Base-by-base conservation (phyloP, 1,284 basidiomycete species). In the Cystobasidium sp. region DNA sequence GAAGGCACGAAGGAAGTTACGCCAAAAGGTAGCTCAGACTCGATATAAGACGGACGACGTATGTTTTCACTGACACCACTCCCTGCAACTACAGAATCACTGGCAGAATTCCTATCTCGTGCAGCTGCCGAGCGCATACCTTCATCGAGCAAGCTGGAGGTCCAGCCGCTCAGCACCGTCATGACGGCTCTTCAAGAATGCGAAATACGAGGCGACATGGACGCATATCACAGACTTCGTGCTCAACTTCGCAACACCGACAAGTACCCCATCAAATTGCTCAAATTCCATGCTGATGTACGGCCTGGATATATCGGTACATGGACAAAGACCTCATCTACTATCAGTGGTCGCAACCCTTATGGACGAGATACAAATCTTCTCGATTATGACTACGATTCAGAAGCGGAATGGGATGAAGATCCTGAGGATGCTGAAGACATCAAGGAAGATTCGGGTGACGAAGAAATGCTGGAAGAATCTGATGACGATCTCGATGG, bases 231-330 rank as follows among this genome's bases (percentile, higher is more conserved):
- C 39, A 81, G 82, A 6, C 82, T 90, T 7, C 84, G 88, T 43
- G 79, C 82, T 7, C 81, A 86, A 68, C 85, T 94, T 16, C 83
- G 84, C 67, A 85, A 91, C 75, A 88, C 90, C 12, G 81, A 81
- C 10, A 77, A 84, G n/a, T 82, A 91, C 44, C 88, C 88, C 0
- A 86, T 87, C 43, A 94, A 93, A 81, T 86, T 88, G 1, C 83
- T 94, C 58, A 88, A 91, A 75, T 94, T 93, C 81, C 82, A 85
- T 24, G 62, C 47, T 6, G 91, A 94, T 80, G 85, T 86, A 0
- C 87, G 92, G 44, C 92, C 92, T 20, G 91, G 91, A 1, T 94
- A 93, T 82, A 89, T 89, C 78, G 92, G 92, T 37, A 94, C 92
- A 18, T 94, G 90, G 90, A 92, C 91, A 10, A 88, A 89, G 64